Evolutionary conservation across 2,329 filamentous ascomycete species (phyloP), one percentile per base, ranked within the genome.

Genomic region (Arthroderma sp.): DNA sequence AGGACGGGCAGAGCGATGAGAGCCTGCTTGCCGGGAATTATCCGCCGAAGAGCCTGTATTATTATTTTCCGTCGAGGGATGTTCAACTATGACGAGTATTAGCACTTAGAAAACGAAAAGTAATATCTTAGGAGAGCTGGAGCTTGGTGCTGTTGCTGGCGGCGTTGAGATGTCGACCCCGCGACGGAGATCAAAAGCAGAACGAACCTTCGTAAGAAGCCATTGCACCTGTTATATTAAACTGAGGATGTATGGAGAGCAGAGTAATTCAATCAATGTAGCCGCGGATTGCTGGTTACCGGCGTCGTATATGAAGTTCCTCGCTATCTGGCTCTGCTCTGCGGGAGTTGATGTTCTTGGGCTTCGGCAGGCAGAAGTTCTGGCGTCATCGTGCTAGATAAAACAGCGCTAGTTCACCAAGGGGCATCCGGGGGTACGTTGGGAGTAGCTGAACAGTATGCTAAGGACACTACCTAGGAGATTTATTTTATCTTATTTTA

Each of bases 1-100:
- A 28, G 82, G 82, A 55, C 81, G 79, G n/a, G 61, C 80, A 80
- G 56, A 71, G 35, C 70, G 69, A 17, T 71, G 70, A 61, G 56
- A 55, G 55, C 54, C 57, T 47, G 55, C 62, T 59, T 44, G 56
- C 44, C 33, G 23, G n/a, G 56, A 25, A 2, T 54, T 44, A 41
- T 60, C 25, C 23, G 51, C 23, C 28, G 51, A 49, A 53, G 59
- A 61, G 38, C 55, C 23, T 8, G 17, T 56, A 52, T 62, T 59
- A 55, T 66, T 63, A 52, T 67, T 67, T 57, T 71, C 68, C 57
- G 64, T 63, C 49, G 69, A 74, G 55, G 71, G 72, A 63, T 76
- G 73, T 61, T 74, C 73, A 61, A 73, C 73, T 76, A 56, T 23
- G 21, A 35, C 3, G 38, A 11, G 25, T 56, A 35, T 60, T 56